Conservation (phyloP, 75 land plant species). For the Pinus albicaulis region DNA sequence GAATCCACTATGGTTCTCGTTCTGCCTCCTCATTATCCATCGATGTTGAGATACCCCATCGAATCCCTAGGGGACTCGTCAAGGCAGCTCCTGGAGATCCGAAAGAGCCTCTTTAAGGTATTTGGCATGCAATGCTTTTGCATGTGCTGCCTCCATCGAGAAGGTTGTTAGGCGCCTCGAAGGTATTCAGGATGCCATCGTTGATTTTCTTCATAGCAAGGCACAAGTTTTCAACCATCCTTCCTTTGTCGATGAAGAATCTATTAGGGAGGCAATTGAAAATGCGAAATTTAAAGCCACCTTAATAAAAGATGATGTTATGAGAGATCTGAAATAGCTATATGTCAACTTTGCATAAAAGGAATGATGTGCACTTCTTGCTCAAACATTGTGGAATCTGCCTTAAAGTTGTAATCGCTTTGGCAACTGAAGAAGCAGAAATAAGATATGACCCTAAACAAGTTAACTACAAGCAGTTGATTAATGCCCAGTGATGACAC, state of each 20-base stretch:
- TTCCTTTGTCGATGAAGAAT: conserved; percentile 33
- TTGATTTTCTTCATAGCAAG: conserved; percentile 38
- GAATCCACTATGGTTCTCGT: conserved; percentile 7
- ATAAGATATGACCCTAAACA: too few species aligned
- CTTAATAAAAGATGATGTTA: too few species aligned
- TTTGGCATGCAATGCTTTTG: conserved; percentile 45
- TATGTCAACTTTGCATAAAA: too few species aligned
- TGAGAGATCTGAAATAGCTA: too few species aligned
- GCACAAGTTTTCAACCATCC: conserved; percentile 52
- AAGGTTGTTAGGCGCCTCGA: conserved; percentile 45
- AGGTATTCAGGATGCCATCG: conserved; percentile 47
- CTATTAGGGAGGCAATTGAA: too few species aligned
- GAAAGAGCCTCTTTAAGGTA: conserved; percentile 25
- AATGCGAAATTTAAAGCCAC: too few species aligned
- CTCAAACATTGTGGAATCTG: too few species aligned
- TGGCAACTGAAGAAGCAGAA: too few species aligned
- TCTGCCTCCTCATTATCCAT: conserved; percentile 34
- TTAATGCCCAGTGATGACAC: too few species aligned
- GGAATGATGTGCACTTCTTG: too few species aligned
- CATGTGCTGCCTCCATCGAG: conserved; percentile 55
- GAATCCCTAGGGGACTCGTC: neutral
- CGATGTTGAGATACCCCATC: conserved; percentile 39
- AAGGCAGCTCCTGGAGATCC: conserved; percentile 10
- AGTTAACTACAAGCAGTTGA: too few species aligned
- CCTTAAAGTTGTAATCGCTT: too few species aligned